Evolutionary conservation across 345 rosid species (phyloP).

Genomic region (Combretum micranthum): DNA sequence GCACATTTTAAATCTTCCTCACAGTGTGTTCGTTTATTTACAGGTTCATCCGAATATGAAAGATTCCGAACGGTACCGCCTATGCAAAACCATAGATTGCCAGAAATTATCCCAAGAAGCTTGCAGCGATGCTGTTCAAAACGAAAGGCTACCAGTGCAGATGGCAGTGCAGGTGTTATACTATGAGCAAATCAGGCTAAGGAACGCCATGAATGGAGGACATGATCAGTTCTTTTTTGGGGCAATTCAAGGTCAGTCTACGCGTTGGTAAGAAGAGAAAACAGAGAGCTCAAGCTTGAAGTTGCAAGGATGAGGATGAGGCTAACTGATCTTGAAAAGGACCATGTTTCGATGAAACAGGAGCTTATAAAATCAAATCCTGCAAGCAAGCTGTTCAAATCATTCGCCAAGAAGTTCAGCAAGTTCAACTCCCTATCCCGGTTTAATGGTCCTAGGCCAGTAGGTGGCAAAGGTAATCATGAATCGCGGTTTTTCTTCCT

Average conservation of each 20-base stretch:
- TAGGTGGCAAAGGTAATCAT: slow-evolving; percentile 38
- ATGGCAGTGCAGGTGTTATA: slow-evolving; percentile 94
- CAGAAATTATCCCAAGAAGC: slow-evolving; percentile 99
- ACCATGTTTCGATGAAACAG: slow-evolving; percentile 91
- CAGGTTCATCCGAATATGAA: slow-evolving; percentile 92
- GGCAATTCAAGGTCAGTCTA: slow-evolving; percentile 53
- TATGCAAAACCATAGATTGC: slow-evolving; percentile 88
- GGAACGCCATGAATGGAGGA: slow-evolving; percentile 91
- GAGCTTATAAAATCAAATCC: slow-evolving; percentile 70
- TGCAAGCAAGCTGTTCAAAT: slow-evolving; percentile 66
- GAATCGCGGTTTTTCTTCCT: slow-evolving; percentile 68
- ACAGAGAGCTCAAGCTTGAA: slow-evolving; percentile 90
- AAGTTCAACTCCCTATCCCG: slow-evolving; percentile 73
- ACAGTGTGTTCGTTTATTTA: not conserved
- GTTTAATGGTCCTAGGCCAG: slow-evolving; percentile 46
- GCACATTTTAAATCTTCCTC: not conserved
- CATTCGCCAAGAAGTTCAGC: slow-evolving; percentile 67
- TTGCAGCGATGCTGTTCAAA: slow-evolving; percentile 95
- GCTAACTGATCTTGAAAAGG: slow-evolving; percentile 89
- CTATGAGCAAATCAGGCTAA: slow-evolving; percentile 88
- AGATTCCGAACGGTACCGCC: slow-evolving; percentile 82
- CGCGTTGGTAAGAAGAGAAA: slow-evolving; percentile 95
- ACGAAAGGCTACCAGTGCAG: slow-evolving; percentile 89
- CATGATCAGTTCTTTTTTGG: slow-evolving; percentile 74
- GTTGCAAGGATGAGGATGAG: slow-evolving; percentile 99